Base-by-base conservation (phyloP, 345 rosid genomes). In the Populus davidiana region DNA sequence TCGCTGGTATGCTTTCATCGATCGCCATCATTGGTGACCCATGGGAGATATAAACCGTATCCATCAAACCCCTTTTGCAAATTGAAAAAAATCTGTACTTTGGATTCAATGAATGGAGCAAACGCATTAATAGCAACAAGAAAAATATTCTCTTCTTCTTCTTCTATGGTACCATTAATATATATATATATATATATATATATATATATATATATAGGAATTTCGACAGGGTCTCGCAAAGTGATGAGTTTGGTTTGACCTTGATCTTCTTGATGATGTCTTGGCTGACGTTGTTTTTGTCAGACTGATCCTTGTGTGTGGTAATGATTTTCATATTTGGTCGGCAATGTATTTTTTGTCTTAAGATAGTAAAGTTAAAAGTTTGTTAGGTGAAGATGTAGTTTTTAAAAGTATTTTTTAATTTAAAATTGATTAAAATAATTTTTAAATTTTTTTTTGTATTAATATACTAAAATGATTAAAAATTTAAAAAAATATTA, bases 1-100 rank as follows among this genome's bases (percentile, higher is more conserved):
- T 87, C 1, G 94, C 94, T 21, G 85, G 85, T 12, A 90, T 56
- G 31, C 84, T 75, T 3, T 92, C 93, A 86, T 95, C 99, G 21
- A 93, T 92, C 21, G 91, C 80, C 77, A 93, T 82, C 81, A 88
- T 87, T 23, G 99, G 98, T 27, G 96, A 84, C 10, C 99, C 99
- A 73, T 95, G 98, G 0, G 98, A 95, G 27, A 95, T 68, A 82
- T 64, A 95, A 80, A 87, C 90, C 1, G 96, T 87, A 20, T 92
- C 86, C 80, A 70, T 88, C 73, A 56, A 7, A 56, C 63, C 27
- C 63, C 11, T 56, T 4, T n/a, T 9, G 29, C 27, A 56, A 56
- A 56, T 2, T 8, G 2, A n/a, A n/a, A 9, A n/a, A 56, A 8
- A 3, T 23, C 4, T 56, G 25, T n/a, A 11, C 0, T 8, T 56